Percentiles rank a stretch among this genome's conserved stretches.
Conservation (phyloP, 177 flowering plant species). For the Vitis hybrid region DNA sequence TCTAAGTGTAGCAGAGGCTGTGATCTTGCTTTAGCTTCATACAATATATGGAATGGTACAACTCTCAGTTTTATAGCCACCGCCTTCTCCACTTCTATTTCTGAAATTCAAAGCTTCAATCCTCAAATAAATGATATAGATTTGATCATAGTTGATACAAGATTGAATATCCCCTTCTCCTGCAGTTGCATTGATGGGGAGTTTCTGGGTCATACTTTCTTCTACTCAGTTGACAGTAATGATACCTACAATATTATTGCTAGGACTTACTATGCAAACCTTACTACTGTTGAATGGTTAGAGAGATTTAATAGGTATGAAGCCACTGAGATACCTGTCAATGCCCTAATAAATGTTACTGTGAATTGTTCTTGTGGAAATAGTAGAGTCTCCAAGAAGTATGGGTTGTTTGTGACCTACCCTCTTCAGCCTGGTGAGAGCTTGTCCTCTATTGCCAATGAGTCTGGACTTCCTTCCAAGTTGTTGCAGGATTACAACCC, state of each 20-base stretch:
- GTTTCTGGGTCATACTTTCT: constrained; percentile 52
- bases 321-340: constrained; percentile 37
- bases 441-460: constrained; percentile 30
- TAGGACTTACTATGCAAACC: constrained; percentile 33
- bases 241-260: constrained; percentile 50
- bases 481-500: constrained; percentile 56
- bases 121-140: constrained; percentile 34
- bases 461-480: constrained; percentile 20
- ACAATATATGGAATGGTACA: constrained; percentile 30
- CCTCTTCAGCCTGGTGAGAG: constrained; percentile 54
- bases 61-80: constrained; percentile 19
- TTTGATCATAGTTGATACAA: constrained; percentile 16
- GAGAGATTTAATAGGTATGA: constrained; percentile 34
- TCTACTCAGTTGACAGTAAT: constrained; percentile 18
- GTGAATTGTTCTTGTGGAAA: constrained; percentile 83
- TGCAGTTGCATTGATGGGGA: constrained; percentile 55
- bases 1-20: constrained; percentile 40
- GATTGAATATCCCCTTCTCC: constrained; percentile 58
- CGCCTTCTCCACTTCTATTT: background rate
- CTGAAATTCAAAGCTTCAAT: constrained; percentile 32
- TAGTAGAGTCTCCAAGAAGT: constrained; percentile 36
- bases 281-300: constrained; percentile 43
- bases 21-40: constrained; percentile 51
- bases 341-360: constrained; percentile 41
- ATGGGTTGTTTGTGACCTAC: constrained; percentile 73